These are phyloP conservation scores for Pilatotrama ljubarskyi DNA, from an alignment of 768 basidiomycete genomes.

Conservation along the genomic window DNA sequence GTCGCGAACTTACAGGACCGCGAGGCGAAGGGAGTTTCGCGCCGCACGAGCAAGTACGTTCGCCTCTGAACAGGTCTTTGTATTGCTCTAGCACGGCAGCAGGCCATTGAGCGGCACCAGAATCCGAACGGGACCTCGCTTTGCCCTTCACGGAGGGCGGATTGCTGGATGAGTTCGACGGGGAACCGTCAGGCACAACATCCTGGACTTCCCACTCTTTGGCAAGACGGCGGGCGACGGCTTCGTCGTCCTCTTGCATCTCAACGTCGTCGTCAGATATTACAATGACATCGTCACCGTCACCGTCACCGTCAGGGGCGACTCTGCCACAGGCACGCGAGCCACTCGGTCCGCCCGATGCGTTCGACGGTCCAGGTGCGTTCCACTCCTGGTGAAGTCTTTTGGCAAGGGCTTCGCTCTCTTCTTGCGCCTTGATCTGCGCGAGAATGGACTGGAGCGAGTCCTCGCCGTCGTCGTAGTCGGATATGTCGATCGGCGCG, in stretches of 20 bases:
- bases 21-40: slow-evolving; percentile 39
- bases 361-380: slow-evolving; percentile 14
- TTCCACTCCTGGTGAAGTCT: slow-evolving; percentile 37
- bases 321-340: neutral
- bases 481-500: slow-evolving; percentile 24
- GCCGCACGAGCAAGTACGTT: slow-evolving; percentile 41
- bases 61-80: slow-evolving; percentile 38
- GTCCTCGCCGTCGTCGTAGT: slow-evolving; percentile 38
- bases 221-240: slow-evolving; percentile 41
- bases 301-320: neutral
- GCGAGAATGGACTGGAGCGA: slow-evolving; percentile 42
- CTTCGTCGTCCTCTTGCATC: slow-evolving; percentile 37
- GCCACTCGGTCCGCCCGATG: neutral
- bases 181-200: slow-evolving; percentile 1
- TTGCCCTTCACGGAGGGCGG: slow-evolving; percentile 13
- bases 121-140: neutral
- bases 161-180: slow-evolving; percentile 14
- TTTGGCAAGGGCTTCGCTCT: slow-evolving; percentile 42
- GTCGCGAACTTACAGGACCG: slow-evolving; percentile 39
- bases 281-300: neutral
- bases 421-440: slow-evolving; percentile 45
- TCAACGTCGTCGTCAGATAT: slow-evolving; percentile 5
- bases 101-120: slow-evolving; percentile 30
- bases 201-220: slow-evolving; percentile 39
- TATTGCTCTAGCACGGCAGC: slow-evolving; percentile 31